phyloP scores from a whole-genome alignment of 2,329 filamentous ascomycete species.

The Trichoderma harzianum region DNA sequence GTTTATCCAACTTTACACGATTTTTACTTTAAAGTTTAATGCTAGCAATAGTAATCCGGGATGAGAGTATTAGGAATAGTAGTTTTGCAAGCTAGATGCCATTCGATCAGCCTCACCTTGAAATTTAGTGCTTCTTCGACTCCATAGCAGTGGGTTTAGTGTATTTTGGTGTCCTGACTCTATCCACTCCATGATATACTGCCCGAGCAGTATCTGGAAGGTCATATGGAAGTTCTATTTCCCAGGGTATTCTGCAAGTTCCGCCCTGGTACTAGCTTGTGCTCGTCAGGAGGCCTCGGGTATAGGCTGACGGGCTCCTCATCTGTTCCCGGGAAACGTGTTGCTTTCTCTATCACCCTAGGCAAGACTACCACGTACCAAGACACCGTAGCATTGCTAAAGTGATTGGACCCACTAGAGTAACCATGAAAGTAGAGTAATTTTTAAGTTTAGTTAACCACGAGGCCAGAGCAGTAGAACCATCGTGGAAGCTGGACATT shows the following conservation, averaged over 20 bases:
- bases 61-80: not conserved
- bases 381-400: not conserved
- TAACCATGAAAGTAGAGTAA: constrained; percentile 15
- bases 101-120: not conserved
- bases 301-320: not conserved
- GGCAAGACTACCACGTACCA: not conserved
- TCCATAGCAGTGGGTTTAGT: not conserved
- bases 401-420: not conserved
- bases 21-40: not conserved
- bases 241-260: not conserved
- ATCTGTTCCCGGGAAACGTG: not conserved
- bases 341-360: not conserved
- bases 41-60: not conserved
- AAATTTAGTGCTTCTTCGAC: not conserved
- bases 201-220: not conserved
- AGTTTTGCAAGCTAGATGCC: not conserved
- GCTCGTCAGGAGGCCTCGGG: not conserved
- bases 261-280: not conserved
- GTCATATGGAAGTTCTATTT: not conserved
- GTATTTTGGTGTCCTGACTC: not conserved
- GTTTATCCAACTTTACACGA: not conserved
- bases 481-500: not conserved
- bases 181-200: not conserved
- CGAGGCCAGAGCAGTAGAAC: not conserved
- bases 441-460: not conserved